Percentiles rank a stretch among this genome's conserved stretches.
phyloP scores from a whole-genome alignment of 1,139 yeast genomes.

The Debaryomyces coudertii region DNA sequence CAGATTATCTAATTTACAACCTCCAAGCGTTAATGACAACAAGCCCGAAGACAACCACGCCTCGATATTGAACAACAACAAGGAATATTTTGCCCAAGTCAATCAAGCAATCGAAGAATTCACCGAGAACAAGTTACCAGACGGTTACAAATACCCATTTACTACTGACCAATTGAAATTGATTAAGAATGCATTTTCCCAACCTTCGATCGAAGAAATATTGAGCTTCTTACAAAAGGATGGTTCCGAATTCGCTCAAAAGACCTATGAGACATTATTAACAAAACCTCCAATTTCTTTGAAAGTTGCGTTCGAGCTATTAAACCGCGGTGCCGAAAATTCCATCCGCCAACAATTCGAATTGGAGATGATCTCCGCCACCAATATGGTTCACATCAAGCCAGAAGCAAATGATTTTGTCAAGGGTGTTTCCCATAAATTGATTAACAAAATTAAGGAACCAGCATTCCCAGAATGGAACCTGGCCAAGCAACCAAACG shows the following conservation, averaged over 20 bases:
- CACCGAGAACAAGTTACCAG: slow-evolving; percentile 66
- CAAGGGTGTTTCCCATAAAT: slow-evolving; percentile 75
- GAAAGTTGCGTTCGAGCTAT: slow-evolving; percentile 69
- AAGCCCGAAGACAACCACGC: slow-evolving; percentile 23
- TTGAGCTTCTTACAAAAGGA: slow-evolving; percentile 57
- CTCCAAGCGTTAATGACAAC: slow-evolving; percentile 39
- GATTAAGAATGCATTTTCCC: slow-evolving; percentile 70
- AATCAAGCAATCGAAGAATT: slow-evolving; percentile 79
- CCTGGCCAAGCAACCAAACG: slow-evolving; percentile 22
- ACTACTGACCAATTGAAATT: slow-evolving; percentile 57
- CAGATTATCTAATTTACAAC: slow-evolving; percentile 63
- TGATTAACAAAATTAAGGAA: slow-evolving; percentile 63
- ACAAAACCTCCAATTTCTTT: slow-evolving; percentile 78
- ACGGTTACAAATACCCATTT: slow-evolving; percentile 61
- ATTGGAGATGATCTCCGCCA: slow-evolving; percentile 77
- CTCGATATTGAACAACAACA: slow-evolving; percentile 30
- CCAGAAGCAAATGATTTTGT: slow-evolving; percentile 65
- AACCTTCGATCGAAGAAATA: slow-evolving; percentile 62
- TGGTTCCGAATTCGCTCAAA: slow-evolving; percentile 68
- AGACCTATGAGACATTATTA: slow-evolving; percentile 57
- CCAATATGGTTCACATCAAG: slow-evolving; percentile 64
- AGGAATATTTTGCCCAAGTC: slow-evolving; percentile 59
- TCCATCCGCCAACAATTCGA: slow-evolving; percentile 69
- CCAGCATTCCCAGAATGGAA: slow-evolving; percentile 56
- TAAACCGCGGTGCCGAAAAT: slow-evolving; percentile 62